Percentiles rank a stretch among this genome's conserved stretches.
These are phyloP conservation scores for Thermochaetoides thermophila DNA, from an alignment of 495 filamentous ascomycete genomes.

Conservation along the genomic window DNA sequence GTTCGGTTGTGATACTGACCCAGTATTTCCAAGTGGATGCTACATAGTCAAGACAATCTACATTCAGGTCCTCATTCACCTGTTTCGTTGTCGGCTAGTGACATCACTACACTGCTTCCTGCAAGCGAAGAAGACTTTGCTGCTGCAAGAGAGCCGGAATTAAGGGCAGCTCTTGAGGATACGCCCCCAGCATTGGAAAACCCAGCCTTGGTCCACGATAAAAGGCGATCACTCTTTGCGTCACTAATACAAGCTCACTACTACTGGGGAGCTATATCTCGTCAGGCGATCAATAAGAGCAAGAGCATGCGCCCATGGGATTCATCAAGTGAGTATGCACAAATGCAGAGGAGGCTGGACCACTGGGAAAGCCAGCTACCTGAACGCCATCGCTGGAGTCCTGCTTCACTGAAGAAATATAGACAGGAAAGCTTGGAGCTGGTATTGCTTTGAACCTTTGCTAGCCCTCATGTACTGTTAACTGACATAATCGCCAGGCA, in stretches of 20 bases:
- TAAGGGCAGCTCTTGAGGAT: constrained; percentile 35
- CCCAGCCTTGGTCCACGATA: constrained; percentile 24
- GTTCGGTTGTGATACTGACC: no score
- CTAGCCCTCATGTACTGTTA: no score
- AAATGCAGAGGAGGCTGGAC: constrained; percentile 21
- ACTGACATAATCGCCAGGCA: constrained; percentile 14
- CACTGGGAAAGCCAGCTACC: constrained; percentile 32
- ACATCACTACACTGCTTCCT: constrained; percentile 36
- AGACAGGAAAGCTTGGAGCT: constrained; percentile 29
- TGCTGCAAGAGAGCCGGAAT: constrained; percentile 24
- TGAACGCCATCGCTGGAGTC: constrained; percentile 28
- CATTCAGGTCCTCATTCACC: constrained; percentile 33
- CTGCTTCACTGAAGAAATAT: constrained; percentile 27
- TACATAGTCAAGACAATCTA: constrained; percentile 38
- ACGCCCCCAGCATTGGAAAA: constrained; percentile 31
- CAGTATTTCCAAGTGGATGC: constrained; percentile 37
- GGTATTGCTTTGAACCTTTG: constrained; percentile 9
- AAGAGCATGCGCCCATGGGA: constrained; percentile 28
- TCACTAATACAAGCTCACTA: constrained; percentile 35
- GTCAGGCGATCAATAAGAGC: constrained; percentile 25
- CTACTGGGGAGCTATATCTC: constrained; percentile 33
- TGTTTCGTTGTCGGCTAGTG: constrained; percentile 28
- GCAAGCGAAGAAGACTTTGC: constrained; percentile 33
- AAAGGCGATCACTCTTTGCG: constrained; percentile 32
- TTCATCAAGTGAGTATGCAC: constrained; percentile 25